phyloP scores from a whole-genome alignment of 257 asterid species.

The Apocynum venetum region DNA sequence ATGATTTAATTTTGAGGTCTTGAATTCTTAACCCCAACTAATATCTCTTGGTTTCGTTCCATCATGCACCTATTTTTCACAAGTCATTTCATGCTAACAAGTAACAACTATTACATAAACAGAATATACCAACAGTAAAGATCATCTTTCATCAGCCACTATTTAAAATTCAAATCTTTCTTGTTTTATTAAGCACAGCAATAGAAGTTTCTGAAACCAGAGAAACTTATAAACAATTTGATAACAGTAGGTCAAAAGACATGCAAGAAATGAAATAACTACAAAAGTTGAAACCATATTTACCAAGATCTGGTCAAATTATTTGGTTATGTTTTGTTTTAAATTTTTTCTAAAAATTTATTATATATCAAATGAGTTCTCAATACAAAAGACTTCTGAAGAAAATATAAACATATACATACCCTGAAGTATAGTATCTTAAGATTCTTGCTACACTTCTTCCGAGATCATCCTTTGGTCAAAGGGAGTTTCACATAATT shows the following conservation, averaged over 20 bases:
- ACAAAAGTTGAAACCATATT: neutral
- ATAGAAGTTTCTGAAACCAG: neutral
- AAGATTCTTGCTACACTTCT: neutral
- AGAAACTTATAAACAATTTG: neutral
- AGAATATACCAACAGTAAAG: neutral
- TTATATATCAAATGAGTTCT: neutral
- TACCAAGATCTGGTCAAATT: neutral
- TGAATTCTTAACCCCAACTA: neutral
- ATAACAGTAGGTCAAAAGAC: neutral
- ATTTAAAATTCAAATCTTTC: neutral
- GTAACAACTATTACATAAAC: neutral
- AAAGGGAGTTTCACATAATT: neutral
- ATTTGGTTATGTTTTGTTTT: neutral
- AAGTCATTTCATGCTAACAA: neutral
- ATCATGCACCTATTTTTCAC: neutral
- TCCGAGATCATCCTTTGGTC: neutral
- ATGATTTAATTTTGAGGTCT: neutral
- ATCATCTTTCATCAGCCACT: neutral
- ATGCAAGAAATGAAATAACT: neutral
- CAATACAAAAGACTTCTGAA: neutral
- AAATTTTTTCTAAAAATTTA: neutral
- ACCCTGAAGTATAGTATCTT: neutral
- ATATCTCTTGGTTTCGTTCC: neutral
- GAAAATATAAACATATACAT: neutral
- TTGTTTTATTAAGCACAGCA: neutral